These are phyloP conservation scores for Sechiopsis laciniata DNA, from an alignment of 306 rosid species.

Conservation along the genomic window DNA sequence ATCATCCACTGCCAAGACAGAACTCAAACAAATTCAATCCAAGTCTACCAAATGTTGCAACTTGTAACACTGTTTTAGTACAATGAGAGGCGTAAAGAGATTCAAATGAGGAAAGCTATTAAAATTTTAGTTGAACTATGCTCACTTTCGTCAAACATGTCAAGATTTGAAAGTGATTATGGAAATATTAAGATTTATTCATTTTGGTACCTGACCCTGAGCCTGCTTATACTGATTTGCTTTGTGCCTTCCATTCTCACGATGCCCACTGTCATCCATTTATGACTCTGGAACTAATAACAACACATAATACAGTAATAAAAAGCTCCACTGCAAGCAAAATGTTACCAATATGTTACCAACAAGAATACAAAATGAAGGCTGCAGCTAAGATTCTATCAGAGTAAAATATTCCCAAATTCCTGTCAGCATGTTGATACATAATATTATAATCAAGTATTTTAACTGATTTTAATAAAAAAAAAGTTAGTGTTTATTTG, in stretches of 20 bases:
- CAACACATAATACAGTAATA: conserved; percentile 20
- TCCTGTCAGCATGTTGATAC: not conserved
- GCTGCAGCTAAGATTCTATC: no score
- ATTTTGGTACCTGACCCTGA: conserved; percentile 55
- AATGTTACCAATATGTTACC: not conserved
- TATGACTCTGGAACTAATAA: conserved; percentile 28
- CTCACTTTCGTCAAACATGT: no score
- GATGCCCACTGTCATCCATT: conserved; percentile 90
- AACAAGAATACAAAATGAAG: not conserved
- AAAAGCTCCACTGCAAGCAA: conserved; percentile 17
- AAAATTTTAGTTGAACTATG: no score
- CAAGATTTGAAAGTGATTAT: no score
- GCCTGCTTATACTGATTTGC: conserved; percentile 80
- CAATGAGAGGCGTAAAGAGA: no score
- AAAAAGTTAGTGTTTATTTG: no score
- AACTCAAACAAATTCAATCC: not conserved
- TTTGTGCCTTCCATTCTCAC: conserved; percentile 89
- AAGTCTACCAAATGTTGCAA: no score
- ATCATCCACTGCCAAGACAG: conserved; percentile 71
- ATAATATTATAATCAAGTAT: no score
- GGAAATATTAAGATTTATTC: no score
- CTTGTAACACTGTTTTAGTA: no score
- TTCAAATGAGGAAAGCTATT: no score
- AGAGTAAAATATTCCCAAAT: not conserved
- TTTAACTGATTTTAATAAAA: no score